phyloP scores from a whole-genome alignment of 2,329 filamentous ascomycete genomes.

The Curvularia eragrostidis region DNA sequence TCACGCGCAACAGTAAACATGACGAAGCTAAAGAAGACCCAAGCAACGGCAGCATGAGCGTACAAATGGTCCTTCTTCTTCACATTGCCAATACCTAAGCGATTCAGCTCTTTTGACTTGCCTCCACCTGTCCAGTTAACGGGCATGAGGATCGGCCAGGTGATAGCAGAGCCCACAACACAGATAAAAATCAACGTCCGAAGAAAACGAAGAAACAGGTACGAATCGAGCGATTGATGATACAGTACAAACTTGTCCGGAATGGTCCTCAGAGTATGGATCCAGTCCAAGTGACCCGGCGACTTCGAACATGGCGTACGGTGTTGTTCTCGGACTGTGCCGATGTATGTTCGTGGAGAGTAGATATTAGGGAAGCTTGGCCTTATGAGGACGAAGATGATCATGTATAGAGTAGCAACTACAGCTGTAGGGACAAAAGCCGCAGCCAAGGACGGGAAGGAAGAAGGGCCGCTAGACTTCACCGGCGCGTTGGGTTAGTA shows the following conservation, averaged over 20 bases:
- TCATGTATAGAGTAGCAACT: slow-evolving; percentile 40
- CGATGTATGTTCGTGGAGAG: slow-evolving; percentile 54
- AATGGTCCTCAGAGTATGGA: slow-evolving; percentile 59
- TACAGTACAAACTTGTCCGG: slow-evolving; percentile 82
- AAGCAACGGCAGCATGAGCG: slow-evolving; percentile 80
- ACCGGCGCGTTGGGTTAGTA: slow-evolving; percentile 15
- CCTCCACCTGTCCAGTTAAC: slow-evolving; percentile 84
- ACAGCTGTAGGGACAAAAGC: slow-evolving; percentile 45
- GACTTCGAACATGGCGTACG: slow-evolving; percentile 50
- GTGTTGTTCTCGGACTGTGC: slow-evolving; percentile 52
- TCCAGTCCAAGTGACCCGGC: slow-evolving; percentile 47
- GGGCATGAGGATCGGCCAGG: slow-evolving; percentile 88
- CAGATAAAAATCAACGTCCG: slow-evolving; percentile 79
- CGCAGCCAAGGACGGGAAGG: slow-evolving; percentile 42
- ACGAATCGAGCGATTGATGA: slow-evolving; percentile 90
- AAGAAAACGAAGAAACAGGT: slow-evolving; percentile 87
- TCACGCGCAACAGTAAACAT: slow-evolving; percentile 89
- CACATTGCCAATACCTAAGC: slow-evolving; percentile 81
- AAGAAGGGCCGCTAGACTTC: slow-evolving; percentile 42
- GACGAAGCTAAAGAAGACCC: slow-evolving; percentile 84
- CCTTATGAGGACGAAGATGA: slow-evolving; percentile 52
- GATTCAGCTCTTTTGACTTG: slow-evolving; percentile 70
- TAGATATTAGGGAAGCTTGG: slow-evolving; percentile 55
- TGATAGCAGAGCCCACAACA: slow-evolving; percentile 81
- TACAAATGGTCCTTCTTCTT: slow-evolving; percentile 68